Evolutionary conservation across 495 filamentous ascomycete genomes (phyloP).

Genomic region (Podospora didyma): DNA sequence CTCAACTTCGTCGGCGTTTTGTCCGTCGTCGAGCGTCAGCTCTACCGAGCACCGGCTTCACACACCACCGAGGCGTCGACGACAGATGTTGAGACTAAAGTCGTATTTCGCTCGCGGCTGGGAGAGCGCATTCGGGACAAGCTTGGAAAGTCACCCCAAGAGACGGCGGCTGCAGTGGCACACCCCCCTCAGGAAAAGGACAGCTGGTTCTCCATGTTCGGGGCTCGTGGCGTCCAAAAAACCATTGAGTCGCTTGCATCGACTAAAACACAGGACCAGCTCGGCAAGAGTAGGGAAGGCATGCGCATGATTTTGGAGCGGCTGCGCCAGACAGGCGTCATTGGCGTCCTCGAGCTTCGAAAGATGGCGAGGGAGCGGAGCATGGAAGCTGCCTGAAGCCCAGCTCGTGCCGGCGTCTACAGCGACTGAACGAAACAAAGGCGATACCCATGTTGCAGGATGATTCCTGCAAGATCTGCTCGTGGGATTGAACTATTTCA

Average conservation of each 20-base stretch:
- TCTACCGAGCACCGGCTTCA: conserved; percentile 53
- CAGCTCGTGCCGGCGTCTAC: background rate
- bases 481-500: too few species aligned
- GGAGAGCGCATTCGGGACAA: conserved; percentile 64
- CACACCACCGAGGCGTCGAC: conserved; percentile 28
- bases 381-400: conserved; percentile 17
- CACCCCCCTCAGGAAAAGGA: conserved; percentile 17
- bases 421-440: too few species aligned
- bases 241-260: conserved; percentile 88
- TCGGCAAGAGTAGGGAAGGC: conserved; percentile 85
- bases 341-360: conserved; percentile 86
- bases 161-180: conserved; percentile 13
- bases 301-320: conserved; percentile 93
- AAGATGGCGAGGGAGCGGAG: conserved; percentile 36
- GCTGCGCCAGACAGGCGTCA: conserved; percentile 69
- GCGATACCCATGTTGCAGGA: too few species aligned
- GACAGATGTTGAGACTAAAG: conserved; percentile 78
- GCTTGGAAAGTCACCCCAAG: conserved; percentile 24
- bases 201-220: conserved; percentile 53
- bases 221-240: conserved; percentile 74
- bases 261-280: conserved; percentile 74
- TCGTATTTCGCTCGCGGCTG: conserved; percentile 79
- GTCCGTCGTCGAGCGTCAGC: conserved; percentile 85
- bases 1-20: conserved; percentile 89
- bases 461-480: too few species aligned